phyloP scores from a whole-genome alignment of 352 stramenopile species.

The Aphanomyces invadans region DNA sequence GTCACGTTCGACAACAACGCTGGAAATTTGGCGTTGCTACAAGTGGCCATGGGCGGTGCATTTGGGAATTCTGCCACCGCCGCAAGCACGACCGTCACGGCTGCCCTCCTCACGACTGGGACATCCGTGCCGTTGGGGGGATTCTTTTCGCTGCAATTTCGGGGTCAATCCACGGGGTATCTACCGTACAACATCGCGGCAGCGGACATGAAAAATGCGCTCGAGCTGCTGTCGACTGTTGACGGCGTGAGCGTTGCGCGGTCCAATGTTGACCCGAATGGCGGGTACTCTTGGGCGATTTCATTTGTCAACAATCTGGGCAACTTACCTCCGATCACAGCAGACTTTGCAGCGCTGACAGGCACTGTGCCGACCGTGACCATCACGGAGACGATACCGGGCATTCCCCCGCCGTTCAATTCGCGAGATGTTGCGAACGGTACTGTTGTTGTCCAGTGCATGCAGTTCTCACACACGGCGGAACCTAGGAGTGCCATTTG shows the following conservation, averaged over 20 bases:
- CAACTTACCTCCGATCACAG: constrained; percentile 59
- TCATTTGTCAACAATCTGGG: constrained; percentile 90
- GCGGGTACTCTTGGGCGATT: constrained; percentile 89
- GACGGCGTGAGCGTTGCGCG: constrained; percentile 81
- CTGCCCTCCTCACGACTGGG: constrained; percentile 34
- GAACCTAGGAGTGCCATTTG: constrained; percentile 63
- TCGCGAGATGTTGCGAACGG: constrained; percentile 73
- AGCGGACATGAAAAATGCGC: constrained; percentile 78
- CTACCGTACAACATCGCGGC: constrained; percentile 85
- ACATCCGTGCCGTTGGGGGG: constrained; percentile 53
- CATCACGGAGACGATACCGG: constrained; percentile 63
- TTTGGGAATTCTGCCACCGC: constrained; percentile 33
- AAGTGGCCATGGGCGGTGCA: constrained; percentile 32
- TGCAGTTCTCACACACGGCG: not conserved
- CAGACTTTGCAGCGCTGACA: constrained; percentile 79
- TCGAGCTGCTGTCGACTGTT: constrained; percentile 87
- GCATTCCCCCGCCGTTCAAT: constrained; percentile 87
- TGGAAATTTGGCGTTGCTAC: constrained; percentile 58
- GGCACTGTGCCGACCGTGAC: constrained; percentile 81
- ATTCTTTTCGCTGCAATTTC: constrained; percentile 85
- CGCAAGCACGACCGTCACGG: constrained; percentile 40
- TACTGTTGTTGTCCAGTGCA: constrained; percentile 10
- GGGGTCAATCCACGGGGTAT: constrained; percentile 85
- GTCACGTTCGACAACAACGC: constrained; percentile 94
- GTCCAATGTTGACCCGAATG: constrained; percentile 83